These are phyloP conservation scores for Medicago arabica DNA, from an alignment of 306 rosid genomes.

Conservation along the genomic window DNA sequence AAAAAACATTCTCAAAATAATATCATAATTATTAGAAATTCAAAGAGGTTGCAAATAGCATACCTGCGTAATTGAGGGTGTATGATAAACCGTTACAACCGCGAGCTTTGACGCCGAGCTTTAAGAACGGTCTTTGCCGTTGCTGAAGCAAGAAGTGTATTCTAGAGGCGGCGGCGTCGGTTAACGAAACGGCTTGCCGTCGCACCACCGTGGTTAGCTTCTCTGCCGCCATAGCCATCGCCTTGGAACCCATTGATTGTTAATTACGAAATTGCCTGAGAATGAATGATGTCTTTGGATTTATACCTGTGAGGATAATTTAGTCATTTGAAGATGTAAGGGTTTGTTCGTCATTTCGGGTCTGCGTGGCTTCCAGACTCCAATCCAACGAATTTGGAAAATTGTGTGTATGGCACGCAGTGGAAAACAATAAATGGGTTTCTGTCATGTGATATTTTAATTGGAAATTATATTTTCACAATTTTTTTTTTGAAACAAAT, in stretches of 20 bases:
- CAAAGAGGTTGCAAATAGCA: background rate
- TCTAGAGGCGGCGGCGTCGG: conserved; percentile 79
- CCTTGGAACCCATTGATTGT: conserved; percentile 60
- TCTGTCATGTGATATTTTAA: no score
- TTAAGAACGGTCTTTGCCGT: conserved; percentile 78
- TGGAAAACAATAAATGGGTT: no score
- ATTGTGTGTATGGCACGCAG: no score
- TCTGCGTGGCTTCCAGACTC: background rate
- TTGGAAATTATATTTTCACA: no score
- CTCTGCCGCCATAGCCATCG: conserved; percentile 52
- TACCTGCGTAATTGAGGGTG: conserved; percentile 91
- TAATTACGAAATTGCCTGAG: conserved; percentile 22
- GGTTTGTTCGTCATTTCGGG: background rate
- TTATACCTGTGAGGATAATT: conserved; percentile 2
- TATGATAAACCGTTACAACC: conserved; percentile 93
- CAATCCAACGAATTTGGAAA: background rate
- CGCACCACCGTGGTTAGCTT: conserved; percentile 55
- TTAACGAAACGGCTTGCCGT: conserved; percentile 71
- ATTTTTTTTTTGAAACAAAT: no score
- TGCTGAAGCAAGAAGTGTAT: conserved; percentile 66
- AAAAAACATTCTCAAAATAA: background rate
- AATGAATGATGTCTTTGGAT: background rate
- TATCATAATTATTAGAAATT: background rate
- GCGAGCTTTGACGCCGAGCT: conserved; percentile 94
- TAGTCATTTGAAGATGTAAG: background rate